Base-by-base conservation (phyloP, 1,139 yeast species). In the Taiozyma onychis region DNA sequence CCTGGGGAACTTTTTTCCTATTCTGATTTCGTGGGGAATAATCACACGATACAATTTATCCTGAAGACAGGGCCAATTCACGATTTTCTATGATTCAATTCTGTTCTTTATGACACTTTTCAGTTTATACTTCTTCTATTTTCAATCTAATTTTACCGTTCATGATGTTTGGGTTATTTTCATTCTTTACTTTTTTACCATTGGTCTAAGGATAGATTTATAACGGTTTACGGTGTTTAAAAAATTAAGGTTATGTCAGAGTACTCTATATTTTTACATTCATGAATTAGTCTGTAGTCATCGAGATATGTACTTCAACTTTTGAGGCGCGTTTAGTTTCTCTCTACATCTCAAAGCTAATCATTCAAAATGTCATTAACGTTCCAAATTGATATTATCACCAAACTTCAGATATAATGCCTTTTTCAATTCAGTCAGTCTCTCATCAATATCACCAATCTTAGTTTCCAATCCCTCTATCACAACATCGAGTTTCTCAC, bases 341-440 rank as follows among this genome's bases (percentile, higher is more conserved):
- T 30, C 6, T 30, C 34, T 30, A 30, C 34, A 30, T 5, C 11
- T 13, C 11, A 14, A 24, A 24, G 18, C 54, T 89, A 83, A 58
- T 80, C 81, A 39, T 98, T 98, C 24, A 37, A 65, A 91, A 91
- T 66, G 88, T 90, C 18, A 2, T 57, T 51, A 70, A 58, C 75
- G 73, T 62, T 93, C 99, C 47, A 93, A 73, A 65, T 91, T 91
- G 64, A 93, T 93, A 54, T 90, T 84, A 58, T 81, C 81, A 39
- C 99, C 99, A 65, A 93, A 93, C 66, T 88, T 90, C 18, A 89
- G 88, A 64, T 93, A 93, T 53, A 93, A 73, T n/a, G 74, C 75
- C 35, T 79, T 76, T 70, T 91, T 93, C 59, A 91, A 76, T 39
- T 68, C 76, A 10, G 67, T 68, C 69, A 91, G 75, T 54, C 78